Base-by-base conservation (phyloP, 371 early-diverging fungal genomes). In the Umbelopsis sp. region DNA sequence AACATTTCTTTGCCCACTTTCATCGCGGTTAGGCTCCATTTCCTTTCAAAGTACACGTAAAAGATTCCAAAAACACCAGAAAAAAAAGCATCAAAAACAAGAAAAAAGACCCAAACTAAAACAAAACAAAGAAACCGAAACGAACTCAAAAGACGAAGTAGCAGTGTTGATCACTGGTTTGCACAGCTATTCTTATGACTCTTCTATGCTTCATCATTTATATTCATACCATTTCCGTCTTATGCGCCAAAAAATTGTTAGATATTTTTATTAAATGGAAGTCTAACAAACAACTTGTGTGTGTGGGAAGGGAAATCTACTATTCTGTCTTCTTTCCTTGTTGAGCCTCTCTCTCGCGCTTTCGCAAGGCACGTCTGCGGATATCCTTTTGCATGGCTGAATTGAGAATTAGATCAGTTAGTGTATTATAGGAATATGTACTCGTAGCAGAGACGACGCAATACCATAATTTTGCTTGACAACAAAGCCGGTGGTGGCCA, bases 341-440 rank as follows among this genome's bases (percentile, higher is more conserved):
- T 18, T 57, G 29, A 44, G 86, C 86, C 71, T 88, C 88, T 63
- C 88, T 84, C 62, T 86, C 89, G 38, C 84, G 83, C 76, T 91
- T 91, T 44, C 82, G 78, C 50, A 93, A 77, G 41, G 93, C 94
- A 70, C 94, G 88, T 80, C 87, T 88, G 66, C 93, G 91, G 68
- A 92, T 88, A 66, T 87, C 87, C 45, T 67, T 76, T 71, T 91
- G 89, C 50, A 89, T 84, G 51, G 72, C 86, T 84, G 67, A 29
- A 53, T 22, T 0, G 22, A 16, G 5, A 45, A 44, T 18, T 29
- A 45, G 20, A 20, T 63, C 46, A n/a, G 16, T 48, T 16, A 20
- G 20, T 18, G 45, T 48, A 48, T n/a, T 20, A 20, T 48, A n/a
- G 8, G 14, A 18, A n/a, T 48, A 12, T 0, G 2, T n/a, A 16